Evolutionary conservation across 768 basidiomycete genomes (phyloP), one percentile per base, ranked within the genome.

Genomic region (Mycena leptocephala): DNA sequence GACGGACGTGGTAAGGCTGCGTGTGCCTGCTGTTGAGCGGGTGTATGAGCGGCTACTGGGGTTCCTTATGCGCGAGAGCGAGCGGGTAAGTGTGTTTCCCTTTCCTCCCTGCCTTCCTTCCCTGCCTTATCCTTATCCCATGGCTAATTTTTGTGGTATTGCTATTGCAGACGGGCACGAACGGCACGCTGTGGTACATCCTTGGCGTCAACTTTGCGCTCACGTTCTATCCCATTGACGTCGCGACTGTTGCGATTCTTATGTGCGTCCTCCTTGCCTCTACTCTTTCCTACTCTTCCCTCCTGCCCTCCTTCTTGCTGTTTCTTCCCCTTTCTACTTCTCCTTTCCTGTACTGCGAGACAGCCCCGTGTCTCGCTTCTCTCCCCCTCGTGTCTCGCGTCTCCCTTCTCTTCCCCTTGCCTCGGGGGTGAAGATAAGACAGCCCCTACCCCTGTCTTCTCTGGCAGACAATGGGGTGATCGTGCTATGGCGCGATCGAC

Each of bases 121-220:
- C 20, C 62, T 28, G 35, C 65, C 2, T 39, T 43, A 41, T 30
- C 55, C 43, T 33, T 33, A 76, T n/a, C 5, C 51, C 6, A 24
- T 26, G 6, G 26, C n/a, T n/a, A 5, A 28, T 4, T n/a, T 24
- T 8, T 55, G 46, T 11, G 9, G n/a, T 55, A 3, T 26, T 59
- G 5, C 0, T 22, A 22, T 28, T 20, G 22, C 43, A 72, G 75
- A 66, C 63, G 87, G 90, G 35, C 64, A 90, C 93, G 13, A 98
- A 98, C 80, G 97, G 97, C 1, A 95, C 97, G 33, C 92, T 98
- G 73, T 91, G 95, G 96, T 98, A 98, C 83, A 93, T 98, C 72
- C 84, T 97, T 30, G 97, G 97, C 22, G 96, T 95, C 76, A 91
- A 95, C 75, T 90, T 93, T 80, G 95, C 92, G 20, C 89, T 98